Conservation (phyloP, 2,329 filamentous ascomycete species). For the Diaporthe ilicicola region DNA sequence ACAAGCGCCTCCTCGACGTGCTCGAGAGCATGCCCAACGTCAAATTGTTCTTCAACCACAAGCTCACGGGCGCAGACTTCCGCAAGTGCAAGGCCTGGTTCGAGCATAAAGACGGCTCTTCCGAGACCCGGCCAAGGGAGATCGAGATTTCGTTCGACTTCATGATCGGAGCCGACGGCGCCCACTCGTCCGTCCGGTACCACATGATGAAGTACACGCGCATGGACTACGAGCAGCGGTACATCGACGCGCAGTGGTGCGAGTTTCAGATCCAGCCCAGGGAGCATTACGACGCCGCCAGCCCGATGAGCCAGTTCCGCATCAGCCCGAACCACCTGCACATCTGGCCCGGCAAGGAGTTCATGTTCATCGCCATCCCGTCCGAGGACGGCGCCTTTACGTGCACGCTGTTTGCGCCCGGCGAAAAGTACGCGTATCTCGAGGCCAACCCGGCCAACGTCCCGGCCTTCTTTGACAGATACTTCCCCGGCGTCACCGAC, state of each 20-base stretch:
- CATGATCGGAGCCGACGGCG: slow-evolving; percentile 93
- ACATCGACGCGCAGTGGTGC: slow-evolving; percentile 97
- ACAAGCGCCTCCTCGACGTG: slow-evolving; percentile 83
- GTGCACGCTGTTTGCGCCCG: slow-evolving; percentile 90
- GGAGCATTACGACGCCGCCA: slow-evolving; percentile 38
- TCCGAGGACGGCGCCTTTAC: slow-evolving; percentile 89
- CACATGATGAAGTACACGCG: slow-evolving; percentile 95
- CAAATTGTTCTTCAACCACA: slow-evolving; percentile 91
- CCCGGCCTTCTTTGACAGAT: slow-evolving; percentile 77
- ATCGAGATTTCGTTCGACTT: slow-evolving; percentile 89
- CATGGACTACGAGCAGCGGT: slow-evolving; percentile 92
- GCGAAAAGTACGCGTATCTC: slow-evolving; percentile 72
- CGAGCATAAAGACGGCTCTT: slow-evolving; percentile 60
- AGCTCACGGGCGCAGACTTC: slow-evolving; percentile 91
- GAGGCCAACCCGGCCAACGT: slow-evolving; percentile 69
- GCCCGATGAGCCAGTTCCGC: slow-evolving; percentile 63
- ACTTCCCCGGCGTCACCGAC: slow-evolving; percentile 87
- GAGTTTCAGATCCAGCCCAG: slow-evolving; percentile 83
- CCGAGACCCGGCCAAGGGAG: slow-evolving; percentile 65
- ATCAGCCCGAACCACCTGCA: slow-evolving; percentile 95
- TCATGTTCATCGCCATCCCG: slow-evolving; percentile 99
- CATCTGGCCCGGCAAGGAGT: slow-evolving; percentile 93
- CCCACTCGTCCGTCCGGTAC: slow-evolving; percentile 89
- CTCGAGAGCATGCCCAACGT: slow-evolving; percentile 89
- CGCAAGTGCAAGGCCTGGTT: slow-evolving; percentile 85